phyloP scores from a whole-genome alignment of 2,329 filamentous ascomycete genomes.

The Colletotrichum sp. region DNA sequence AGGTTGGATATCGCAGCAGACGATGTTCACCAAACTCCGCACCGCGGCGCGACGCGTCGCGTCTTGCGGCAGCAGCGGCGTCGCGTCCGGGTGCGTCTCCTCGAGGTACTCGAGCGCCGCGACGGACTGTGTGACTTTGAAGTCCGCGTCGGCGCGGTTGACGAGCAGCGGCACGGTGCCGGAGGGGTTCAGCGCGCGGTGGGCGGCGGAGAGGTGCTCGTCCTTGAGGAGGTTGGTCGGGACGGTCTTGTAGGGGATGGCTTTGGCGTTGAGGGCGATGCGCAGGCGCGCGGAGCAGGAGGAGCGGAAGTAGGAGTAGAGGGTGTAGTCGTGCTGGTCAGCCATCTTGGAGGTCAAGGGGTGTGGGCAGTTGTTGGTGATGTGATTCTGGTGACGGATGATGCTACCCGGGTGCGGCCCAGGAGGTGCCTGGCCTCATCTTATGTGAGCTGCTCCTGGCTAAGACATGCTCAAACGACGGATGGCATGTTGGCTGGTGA shows the following conservation, averaged over 20 bases:
- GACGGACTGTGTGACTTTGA: constrained; percentile 60
- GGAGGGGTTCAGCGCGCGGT: constrained; percentile 57
- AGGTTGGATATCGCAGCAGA: constrained; percentile 64
- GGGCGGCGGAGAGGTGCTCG: constrained; percentile 52
- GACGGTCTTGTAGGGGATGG: constrained; percentile 49
- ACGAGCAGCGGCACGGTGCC: constrained; percentile 60
- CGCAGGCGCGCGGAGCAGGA: constrained; percentile 67
- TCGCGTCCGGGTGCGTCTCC: constrained; percentile 49
- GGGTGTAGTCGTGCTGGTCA: constrained; percentile 33
- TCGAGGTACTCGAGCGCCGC: constrained; percentile 69
- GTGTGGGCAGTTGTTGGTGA: not conserved
- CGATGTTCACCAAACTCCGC: constrained; percentile 58
- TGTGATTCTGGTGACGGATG: not conserved
- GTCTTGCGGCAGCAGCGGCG: constrained; percentile 53
- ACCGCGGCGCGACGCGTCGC: constrained; percentile 51
- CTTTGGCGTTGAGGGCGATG: constrained; percentile 63
- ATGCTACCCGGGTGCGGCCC: not conserved
- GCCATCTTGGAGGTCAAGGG: not conserved
- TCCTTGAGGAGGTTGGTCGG: constrained; percentile 59
- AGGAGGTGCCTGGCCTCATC: not conserved
- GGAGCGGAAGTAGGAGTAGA: constrained; percentile 68
- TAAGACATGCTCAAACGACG: not conserved
- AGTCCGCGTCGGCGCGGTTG: constrained; percentile 31
- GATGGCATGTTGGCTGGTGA: not conserved
- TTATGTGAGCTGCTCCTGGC: not conserved